phyloP scores from a whole-genome alignment of 1,139 yeast genomes.

The Lodderomyces oxycetoniae region DNA sequence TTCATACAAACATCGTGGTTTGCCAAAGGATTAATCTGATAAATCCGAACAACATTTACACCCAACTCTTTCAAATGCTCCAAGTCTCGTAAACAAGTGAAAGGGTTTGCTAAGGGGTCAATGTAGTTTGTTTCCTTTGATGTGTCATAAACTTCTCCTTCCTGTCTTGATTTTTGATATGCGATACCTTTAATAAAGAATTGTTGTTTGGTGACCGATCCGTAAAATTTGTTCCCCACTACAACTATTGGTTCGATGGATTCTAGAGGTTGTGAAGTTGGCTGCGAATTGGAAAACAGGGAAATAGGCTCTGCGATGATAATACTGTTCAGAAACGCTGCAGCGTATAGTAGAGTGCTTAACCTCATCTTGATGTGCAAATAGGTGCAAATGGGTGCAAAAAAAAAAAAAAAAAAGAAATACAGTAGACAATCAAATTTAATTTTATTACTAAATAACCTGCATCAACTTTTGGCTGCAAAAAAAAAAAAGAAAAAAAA shows the following conservation, averaged over 20 bases:
- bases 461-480: too few species aligned
- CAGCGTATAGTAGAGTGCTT: too few species aligned
- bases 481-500: not conserved
- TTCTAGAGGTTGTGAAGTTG: too few species aligned
- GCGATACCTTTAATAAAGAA: conserved; percentile 58
- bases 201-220: conserved; percentile 36
- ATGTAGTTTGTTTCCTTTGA: conserved; percentile 33
- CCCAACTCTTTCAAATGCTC: conserved; percentile 44
- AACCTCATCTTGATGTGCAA: too few species aligned
- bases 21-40: conserved; percentile 47
- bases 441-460: too few species aligned
- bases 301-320: too few species aligned
- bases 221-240: conserved; percentile 46
- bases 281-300: conserved; percentile 1
- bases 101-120: conserved; percentile 49
- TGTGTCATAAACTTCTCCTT: conserved; percentile 22
- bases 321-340: too few species aligned
- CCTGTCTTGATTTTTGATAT: conserved; percentile 46
- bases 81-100: conserved; percentile 48
- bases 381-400: conserved; percentile 1
- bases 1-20: conserved; percentile 55
- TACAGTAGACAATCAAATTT: not conserved
- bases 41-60: conserved; percentile 51
- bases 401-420: conserved; percentile 2
- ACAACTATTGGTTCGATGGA: conserved; percentile 15